Evolutionary conservation across 2,329 filamentous ascomycete species (phyloP).

Genomic region (Rachicladosporium sp.): DNA sequence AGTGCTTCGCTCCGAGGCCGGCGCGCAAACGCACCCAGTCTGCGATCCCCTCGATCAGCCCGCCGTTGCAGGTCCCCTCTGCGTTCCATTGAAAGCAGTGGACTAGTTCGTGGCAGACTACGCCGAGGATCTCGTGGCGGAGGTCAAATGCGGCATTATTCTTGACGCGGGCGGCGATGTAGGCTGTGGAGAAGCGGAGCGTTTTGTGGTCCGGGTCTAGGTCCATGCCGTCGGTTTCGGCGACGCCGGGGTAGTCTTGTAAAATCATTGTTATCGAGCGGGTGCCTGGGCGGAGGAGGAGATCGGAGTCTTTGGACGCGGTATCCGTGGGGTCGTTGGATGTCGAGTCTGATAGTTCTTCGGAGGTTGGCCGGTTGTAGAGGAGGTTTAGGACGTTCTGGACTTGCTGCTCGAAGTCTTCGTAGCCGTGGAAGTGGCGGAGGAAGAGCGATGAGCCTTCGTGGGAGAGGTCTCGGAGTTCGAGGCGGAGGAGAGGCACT

Average conservation of each 20-base stretch:
- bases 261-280: conserved; percentile 81
- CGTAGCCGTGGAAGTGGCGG: conserved; percentile 47
- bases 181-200: conserved; percentile 73
- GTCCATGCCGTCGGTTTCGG: conserved; percentile 72
- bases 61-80: conserved; percentile 44
- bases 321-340: too few relatives aligned
- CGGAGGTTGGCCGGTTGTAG: conserved; percentile 36
- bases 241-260: conserved; percentile 68
- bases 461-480: conserved; percentile 38
- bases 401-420: conserved; percentile 51
- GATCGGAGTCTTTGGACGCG: too few relatives aligned
- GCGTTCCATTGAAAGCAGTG: conserved; percentile 85
- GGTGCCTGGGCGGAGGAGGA: conserved; percentile 43
- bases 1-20: conserved; percentile 67
- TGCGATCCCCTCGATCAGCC: conserved; percentile 80
- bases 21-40: conserved; percentile 80
- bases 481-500: conserved; percentile 35
- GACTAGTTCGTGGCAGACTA: conserved; percentile 83
- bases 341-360: too few relatives aligned
- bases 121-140: conserved; percentile 60
- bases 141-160: conserved; percentile 30
- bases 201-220: conserved; percentile 82
- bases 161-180: conserved; percentile 40
- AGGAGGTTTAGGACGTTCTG: conserved; percentile 58
- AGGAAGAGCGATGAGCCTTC: conserved; percentile 57